These are phyloP conservation scores for Posidonia australis DNA, from an alignment of 106 monocot species.

Conservation along the genomic window DNA sequence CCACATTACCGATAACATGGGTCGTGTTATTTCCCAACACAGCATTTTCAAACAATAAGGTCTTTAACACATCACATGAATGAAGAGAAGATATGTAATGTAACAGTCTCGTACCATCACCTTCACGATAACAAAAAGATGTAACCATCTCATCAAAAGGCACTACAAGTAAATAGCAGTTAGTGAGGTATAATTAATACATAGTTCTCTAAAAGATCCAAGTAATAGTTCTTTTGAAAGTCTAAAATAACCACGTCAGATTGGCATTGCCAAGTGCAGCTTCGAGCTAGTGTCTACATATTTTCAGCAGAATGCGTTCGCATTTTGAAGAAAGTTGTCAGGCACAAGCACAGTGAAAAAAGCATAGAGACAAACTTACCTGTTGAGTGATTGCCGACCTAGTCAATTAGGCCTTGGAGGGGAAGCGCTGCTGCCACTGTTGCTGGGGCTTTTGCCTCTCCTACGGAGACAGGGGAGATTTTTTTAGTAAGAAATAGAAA, in stretches of 20 bases:
- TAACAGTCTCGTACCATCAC: too few species aligned
- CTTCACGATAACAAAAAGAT: too few species aligned
- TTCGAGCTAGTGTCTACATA: not conserved
- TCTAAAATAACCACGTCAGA: not conserved
- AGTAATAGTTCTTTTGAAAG: not conserved
- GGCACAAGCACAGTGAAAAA: not conserved
- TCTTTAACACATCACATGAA: too few species aligned
- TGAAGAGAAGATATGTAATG: too few species aligned
- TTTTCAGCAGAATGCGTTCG: not conserved
- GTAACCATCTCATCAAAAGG: too few species aligned
- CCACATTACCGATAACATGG: too few species aligned
- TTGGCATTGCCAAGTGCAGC: not conserved
- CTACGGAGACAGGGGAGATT: not conserved
- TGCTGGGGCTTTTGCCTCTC: slow-evolving; percentile 12
- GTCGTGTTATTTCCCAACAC: too few species aligned
- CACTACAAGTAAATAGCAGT: too few species aligned
- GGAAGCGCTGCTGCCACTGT: slow-evolving; percentile 8
- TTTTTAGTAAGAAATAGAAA: too few species aligned
- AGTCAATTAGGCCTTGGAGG: not conserved
- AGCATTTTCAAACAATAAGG: too few species aligned
- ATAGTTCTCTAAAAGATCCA: not conserved
- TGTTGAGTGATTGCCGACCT: not conserved
- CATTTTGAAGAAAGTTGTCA: not conserved
- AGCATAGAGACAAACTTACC: slow-evolving; percentile 2
- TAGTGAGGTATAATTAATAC: too few species aligned